Conservation (phyloP, 2,329 filamentous ascomycete species). For the Colletotrichum noveboracense region DNA sequence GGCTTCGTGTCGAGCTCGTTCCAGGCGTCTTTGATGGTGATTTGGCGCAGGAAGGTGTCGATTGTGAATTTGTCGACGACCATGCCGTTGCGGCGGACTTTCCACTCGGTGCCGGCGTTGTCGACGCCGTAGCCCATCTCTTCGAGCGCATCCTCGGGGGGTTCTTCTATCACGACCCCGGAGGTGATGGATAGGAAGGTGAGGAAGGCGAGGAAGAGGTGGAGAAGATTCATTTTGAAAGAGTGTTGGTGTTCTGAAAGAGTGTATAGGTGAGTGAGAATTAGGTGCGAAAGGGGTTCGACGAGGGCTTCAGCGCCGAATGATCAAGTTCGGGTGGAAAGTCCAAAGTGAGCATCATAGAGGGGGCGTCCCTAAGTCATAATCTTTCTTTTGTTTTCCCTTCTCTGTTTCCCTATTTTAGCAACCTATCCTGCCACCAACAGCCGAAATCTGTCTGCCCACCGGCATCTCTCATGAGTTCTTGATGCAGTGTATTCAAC, state of each 20-base stretch:
- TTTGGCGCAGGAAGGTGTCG: accelerated
- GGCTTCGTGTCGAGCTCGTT: neutral
- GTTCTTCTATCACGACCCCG: neutral
- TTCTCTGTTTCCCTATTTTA: neutral
- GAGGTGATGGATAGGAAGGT: neutral
- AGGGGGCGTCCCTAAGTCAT: neutral
- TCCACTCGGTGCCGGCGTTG: neutral
- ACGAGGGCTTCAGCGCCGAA: neutral
- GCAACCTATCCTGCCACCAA: neutral
- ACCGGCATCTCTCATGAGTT: neutral
- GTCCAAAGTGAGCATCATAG: neutral
- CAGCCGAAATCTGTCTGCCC: neutral
- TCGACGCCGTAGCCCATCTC: neutral
- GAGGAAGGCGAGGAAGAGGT: neutral
- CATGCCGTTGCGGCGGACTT: neutral
- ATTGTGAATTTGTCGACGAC: neutral
- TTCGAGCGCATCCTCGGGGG: neutral
- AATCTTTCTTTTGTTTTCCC: too few species aligned
- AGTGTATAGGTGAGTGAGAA: neutral
- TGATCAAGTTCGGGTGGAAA: neutral
- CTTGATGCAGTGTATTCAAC: neutral
- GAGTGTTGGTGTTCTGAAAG: neutral
- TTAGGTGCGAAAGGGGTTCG: neutral
- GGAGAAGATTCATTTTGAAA: neutral
- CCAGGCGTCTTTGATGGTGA: neutral